Evolutionary conservation across 2,329 filamentous ascomycete species (phyloP).

Genomic region (Echinosphaeria canescens): DNA sequence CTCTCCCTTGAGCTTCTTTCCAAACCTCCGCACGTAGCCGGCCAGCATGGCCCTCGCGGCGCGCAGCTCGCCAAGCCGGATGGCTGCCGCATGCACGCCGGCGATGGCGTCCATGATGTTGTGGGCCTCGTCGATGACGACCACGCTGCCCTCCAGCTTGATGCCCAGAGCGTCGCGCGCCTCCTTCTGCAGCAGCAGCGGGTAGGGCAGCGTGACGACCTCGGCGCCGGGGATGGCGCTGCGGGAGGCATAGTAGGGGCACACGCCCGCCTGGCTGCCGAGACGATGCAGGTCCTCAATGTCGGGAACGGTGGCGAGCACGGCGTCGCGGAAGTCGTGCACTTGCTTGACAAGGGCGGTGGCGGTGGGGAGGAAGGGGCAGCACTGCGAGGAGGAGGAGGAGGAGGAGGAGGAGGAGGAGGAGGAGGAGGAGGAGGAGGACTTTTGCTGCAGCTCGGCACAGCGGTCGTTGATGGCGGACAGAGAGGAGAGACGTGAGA

Average conservation of each 20-base stretch:
- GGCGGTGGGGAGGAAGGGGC: slow-evolving; percentile 57
- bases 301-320: slow-evolving; percentile 68
- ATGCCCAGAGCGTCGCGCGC: slow-evolving; percentile 76
- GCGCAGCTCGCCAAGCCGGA: slow-evolving; percentile 52
- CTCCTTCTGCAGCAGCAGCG: slow-evolving; percentile 66
- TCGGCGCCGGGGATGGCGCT: slow-evolving; percentile 65
- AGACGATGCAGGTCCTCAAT: slow-evolving; percentile 76
- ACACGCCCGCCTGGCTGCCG: slow-evolving; percentile 61
- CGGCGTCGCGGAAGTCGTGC: slow-evolving; percentile 66
- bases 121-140: slow-evolving; percentile 96
- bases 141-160: slow-evolving; percentile 65
- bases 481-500: slow-evolving; percentile 45
- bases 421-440: no score
- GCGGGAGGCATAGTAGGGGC: slow-evolving; percentile 91
- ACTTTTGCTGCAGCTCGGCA: slow-evolving; percentile 74
- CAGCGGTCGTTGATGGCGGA: slow-evolving; percentile 89
- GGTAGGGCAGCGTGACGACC: slow-evolving; percentile 85
- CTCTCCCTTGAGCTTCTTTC: slow-evolving; percentile 70
- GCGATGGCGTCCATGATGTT: slow-evolving; percentile 93
- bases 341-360: slow-evolving; percentile 50
- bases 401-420: slow-evolving; percentile 37
- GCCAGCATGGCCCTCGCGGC: slow-evolving; percentile 55
- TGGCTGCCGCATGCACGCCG: slow-evolving; percentile 61
- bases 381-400: slow-evolving; percentile 44
- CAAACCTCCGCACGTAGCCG: slow-evolving; percentile 70